phyloP scores from a whole-genome alignment of 2,329 filamentous ascomycete genomes.

The Proliferodiscus dingleyae region DNA sequence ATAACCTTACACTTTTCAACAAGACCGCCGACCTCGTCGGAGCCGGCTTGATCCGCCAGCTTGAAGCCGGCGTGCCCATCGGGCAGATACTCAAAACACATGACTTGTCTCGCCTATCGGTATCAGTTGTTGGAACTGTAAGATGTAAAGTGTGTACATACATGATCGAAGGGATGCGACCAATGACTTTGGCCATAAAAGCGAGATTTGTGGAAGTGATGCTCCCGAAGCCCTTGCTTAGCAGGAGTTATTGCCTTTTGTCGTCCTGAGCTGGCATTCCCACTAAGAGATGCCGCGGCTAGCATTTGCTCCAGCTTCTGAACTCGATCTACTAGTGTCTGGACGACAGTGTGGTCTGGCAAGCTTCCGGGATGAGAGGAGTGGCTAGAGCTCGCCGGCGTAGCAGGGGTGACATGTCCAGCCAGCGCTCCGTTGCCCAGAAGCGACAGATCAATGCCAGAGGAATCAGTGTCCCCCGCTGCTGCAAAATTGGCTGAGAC shows the following conservation, averaged over 20 bases:
- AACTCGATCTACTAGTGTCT: conserved; percentile 10
- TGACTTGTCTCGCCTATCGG: conserved; percentile 2
- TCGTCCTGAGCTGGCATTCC: background rate
- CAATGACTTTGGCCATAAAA: conserved; percentile 27
- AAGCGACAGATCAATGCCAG: background rate
- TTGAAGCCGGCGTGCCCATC: background rate
- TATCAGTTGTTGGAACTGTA: background rate
- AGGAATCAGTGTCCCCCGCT: background rate
- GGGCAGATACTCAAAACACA: conserved; percentile 3
- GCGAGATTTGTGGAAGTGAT: conserved; percentile 21
- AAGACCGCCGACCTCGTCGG: conserved; percentile 2
- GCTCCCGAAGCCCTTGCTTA: conserved; percentile 11
- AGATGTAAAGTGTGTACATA: conserved; percentile 6
- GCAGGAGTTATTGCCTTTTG: background rate
- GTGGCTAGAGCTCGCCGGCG: background rate
- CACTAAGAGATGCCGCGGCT: background rate
- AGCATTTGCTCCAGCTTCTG: conserved; percentile 7
- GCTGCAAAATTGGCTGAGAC: background rate
- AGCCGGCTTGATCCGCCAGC: conserved; percentile 2
- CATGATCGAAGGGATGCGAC: conserved; percentile 23
- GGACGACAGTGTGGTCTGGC: background rate
- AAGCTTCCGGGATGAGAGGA: background rate
- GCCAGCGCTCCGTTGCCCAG: background rate
- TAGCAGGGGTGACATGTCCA: background rate
- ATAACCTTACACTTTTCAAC: conserved; percentile 20